Percentiles rank a stretch among this genome's conserved stretches.
phyloP scores from a whole-genome alignment of 352 stramenopile genomes.

The Pythium aquatile region DNA sequence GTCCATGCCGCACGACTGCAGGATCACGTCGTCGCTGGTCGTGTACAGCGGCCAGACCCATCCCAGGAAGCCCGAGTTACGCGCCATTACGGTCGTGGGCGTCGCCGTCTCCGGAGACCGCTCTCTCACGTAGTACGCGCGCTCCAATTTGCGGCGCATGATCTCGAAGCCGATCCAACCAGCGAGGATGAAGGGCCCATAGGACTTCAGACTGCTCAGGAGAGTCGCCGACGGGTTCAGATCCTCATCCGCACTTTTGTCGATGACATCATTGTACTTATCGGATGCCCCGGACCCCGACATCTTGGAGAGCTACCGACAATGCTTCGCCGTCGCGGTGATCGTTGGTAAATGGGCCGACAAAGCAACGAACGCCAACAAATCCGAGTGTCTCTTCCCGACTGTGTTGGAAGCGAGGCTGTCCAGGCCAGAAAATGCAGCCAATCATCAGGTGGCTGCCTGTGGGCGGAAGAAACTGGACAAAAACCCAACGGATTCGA shows the following conservation, averaged over 20 bases:
- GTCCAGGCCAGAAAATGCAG: neutral
- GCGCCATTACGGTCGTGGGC: conserved; percentile 36
- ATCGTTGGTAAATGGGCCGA: conserved; percentile 6
- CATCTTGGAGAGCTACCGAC: neutral
- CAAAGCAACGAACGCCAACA: neutral
- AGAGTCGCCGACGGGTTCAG: conserved; percentile 67
- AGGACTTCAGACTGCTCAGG: conserved; percentile 56
- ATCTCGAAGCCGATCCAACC: conserved; percentile 74
- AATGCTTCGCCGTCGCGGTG: neutral
- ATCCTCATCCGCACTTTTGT: conserved; percentile 30
- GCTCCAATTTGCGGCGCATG: conserved; percentile 47
- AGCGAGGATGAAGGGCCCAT: conserved; percentile 58
- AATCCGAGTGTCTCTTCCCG: neutral
- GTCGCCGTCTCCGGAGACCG: conserved; percentile 53
- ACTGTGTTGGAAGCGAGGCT: neutral
- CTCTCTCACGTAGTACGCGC: conserved; percentile 78
- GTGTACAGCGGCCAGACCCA: conserved; percentile 62
- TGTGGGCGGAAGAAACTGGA: conserved; percentile 4
- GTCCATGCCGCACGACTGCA: conserved; percentile 73
- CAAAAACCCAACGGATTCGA: conserved; percentile 2
- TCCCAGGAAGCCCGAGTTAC: conserved; percentile 36
- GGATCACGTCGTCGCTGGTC: conserved; percentile 63
- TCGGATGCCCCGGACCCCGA: neutral
- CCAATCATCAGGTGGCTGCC: neutral
- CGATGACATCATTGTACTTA: conserved; percentile 8